Evolutionary conservation across 352 stramenopile species (phyloP).

Genomic region (Phytopythium sindhum): DNA sequence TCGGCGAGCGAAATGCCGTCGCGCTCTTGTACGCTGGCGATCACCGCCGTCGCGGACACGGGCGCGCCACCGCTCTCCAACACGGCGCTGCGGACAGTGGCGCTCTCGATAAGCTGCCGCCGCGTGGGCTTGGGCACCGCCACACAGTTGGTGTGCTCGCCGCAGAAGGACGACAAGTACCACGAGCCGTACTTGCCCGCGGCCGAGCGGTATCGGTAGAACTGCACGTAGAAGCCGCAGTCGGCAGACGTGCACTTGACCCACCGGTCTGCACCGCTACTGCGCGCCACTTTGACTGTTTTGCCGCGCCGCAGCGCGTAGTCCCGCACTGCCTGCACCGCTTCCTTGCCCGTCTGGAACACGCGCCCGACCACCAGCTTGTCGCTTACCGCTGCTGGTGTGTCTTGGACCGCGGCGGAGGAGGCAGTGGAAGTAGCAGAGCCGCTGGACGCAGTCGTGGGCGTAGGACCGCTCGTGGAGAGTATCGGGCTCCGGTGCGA

Average conservation of each 20-base stretch:
- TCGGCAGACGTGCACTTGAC: conserved; percentile 17
- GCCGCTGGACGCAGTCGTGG: not conserved
- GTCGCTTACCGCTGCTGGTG: not conserved
- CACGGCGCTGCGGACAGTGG: conserved; percentile 17
- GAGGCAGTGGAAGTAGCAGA: not conserved
- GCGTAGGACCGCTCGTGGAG: no score
- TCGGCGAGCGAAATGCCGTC: conserved; percentile 22
- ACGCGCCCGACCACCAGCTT: conserved; percentile 16
- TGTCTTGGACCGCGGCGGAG: not conserved
- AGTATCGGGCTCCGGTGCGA: no score
- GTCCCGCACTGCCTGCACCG: conserved; percentile 28
- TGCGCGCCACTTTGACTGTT: conserved; percentile 20
- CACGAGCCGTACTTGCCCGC: conserved; percentile 26
- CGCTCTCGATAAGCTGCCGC: conserved; percentile 23
- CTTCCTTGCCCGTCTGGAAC: conserved; percentile 19
- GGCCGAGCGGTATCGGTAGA: conserved; percentile 24
- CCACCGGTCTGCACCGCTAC: conserved; percentile 22
- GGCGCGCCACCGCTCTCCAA: conserved; percentile 9
- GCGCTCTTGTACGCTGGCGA: conserved; percentile 14
- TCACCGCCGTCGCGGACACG: conserved; percentile 15
- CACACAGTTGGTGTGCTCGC: conserved; percentile 18
- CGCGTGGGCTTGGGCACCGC: conserved; percentile 14
- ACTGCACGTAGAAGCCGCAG: conserved; percentile 30
- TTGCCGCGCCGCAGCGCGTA: conserved; percentile 24
- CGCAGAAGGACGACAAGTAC: conserved; percentile 26